A percentile compares a stretch with the other conserved stretches of the same genome.
phyloP scores from a whole-genome alignment of 2,329 filamentous ascomycete genomes.

The Aspergillus costaricaensis region DNA sequence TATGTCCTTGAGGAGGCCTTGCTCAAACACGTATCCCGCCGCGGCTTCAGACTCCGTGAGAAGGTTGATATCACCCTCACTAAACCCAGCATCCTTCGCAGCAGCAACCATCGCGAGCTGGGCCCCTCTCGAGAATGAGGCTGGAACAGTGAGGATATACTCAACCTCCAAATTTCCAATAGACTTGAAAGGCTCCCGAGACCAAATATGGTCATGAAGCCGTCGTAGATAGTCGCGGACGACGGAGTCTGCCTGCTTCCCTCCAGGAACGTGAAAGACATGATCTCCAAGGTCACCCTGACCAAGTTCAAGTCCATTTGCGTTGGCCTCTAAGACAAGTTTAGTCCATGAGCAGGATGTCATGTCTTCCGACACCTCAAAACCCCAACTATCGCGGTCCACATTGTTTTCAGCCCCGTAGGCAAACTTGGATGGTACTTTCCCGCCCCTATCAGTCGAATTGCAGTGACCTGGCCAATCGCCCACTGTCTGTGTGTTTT shows the following conservation, averaged over 20 bases:
- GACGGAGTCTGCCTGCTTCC: not conserved
- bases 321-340: not conserved
- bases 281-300: not conserved
- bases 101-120: not conserved
- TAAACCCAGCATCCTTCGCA: not conserved
- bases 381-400: too few relatives aligned
- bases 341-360: not conserved
- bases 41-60: not conserved
- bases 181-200: not conserved
- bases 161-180: not conserved
- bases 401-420: too few relatives aligned
- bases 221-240: not conserved
- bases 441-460: too few relatives aligned
- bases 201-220: not conserved
- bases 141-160: not conserved
- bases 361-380: too few relatives aligned
- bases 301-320: not conserved
- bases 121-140: not conserved
- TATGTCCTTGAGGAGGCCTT: not conserved
- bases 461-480: too few relatives aligned
- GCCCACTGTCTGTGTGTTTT: too few relatives aligned
- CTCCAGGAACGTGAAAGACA: not conserved
- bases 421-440: too few relatives aligned
- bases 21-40: not conserved
- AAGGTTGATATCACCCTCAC: not conserved